Conservation (phyloP, 345 rosid genomes). For the Dipteronia sinensis region DNA sequence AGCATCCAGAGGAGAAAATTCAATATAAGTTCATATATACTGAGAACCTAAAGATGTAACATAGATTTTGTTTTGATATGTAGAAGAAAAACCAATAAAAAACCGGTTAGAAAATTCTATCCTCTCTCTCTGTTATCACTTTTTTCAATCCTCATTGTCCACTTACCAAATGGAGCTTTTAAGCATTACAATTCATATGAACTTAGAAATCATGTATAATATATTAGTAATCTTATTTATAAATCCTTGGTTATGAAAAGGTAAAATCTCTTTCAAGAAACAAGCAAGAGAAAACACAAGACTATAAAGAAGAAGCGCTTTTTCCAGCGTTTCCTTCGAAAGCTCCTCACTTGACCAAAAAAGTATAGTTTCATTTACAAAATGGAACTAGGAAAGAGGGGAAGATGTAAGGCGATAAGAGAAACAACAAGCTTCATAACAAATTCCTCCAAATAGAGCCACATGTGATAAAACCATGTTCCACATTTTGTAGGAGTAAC, state of each 20-base stretch:
- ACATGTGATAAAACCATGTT: background rate
- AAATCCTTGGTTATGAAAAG: background rate
- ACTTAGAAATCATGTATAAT: background rate
- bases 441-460: conserved; percentile 2
- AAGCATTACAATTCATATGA: background rate
- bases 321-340: background rate
- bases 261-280: background rate
- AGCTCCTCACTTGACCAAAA: background rate
- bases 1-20: background rate
- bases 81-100: background rate
- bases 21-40: background rate
- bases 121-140: no score
- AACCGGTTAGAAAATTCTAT: background rate
- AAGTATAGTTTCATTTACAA: background rate
- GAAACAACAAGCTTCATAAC: background rate
- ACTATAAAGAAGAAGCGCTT: no score
- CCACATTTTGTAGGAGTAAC: background rate
- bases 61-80: background rate
- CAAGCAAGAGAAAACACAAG: background rate
- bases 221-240: no score
- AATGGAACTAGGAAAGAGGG: background rate
- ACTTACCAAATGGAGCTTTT: background rate
- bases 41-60: background rate
- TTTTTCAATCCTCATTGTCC: background rate
- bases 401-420: background rate